Evolutionary conservation across 2,329 filamentous ascomycete species (phyloP).

Genomic region (Trichophyton simii): DNA sequence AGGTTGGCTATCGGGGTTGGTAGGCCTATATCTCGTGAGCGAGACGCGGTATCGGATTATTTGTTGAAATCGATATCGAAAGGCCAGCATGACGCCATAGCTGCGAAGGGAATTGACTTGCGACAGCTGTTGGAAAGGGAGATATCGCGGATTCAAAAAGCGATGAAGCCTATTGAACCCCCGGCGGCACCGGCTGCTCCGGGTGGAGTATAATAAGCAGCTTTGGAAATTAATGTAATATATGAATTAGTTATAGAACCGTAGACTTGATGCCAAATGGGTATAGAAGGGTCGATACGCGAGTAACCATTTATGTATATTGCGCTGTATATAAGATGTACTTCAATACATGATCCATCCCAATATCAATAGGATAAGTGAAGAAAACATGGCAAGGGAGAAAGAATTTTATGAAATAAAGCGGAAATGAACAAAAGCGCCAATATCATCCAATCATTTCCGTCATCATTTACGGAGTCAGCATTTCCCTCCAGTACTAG

Average conservation of each 20-base stretch:
- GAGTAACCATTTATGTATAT: constrained; percentile 2
- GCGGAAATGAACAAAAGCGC: not conserved
- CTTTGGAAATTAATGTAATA: not conserved
- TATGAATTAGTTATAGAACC: not conserved
- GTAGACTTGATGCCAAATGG: not conserved
- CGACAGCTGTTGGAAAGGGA: constrained; percentile 37
- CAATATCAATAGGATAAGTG: not conserved
- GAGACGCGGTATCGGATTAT: constrained; percentile 57
- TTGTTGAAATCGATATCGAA: constrained; percentile 58
- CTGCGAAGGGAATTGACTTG: constrained; percentile 36
- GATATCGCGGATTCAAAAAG: constrained; percentile 6
- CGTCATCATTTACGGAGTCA: not conserved
- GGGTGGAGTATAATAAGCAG: not conserved
- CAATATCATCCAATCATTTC: not conserved
- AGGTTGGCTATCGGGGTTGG: constrained; percentile 77
- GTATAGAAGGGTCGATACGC: not conserved
- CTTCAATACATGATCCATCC: not conserved
- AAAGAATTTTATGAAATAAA: not conserved
- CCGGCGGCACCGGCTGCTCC: not conserved
- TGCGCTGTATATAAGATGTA: not conserved
- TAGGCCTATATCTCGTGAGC: constrained; percentile 58
- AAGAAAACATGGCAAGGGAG: not conserved
- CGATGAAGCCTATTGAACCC: not conserved
- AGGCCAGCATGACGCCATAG: constrained; percentile 41
- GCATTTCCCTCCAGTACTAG: not conserved